phyloP scores from a whole-genome alignment of 192 early-diverging fungal species.

The Umbelopsis sp. region DNA sequence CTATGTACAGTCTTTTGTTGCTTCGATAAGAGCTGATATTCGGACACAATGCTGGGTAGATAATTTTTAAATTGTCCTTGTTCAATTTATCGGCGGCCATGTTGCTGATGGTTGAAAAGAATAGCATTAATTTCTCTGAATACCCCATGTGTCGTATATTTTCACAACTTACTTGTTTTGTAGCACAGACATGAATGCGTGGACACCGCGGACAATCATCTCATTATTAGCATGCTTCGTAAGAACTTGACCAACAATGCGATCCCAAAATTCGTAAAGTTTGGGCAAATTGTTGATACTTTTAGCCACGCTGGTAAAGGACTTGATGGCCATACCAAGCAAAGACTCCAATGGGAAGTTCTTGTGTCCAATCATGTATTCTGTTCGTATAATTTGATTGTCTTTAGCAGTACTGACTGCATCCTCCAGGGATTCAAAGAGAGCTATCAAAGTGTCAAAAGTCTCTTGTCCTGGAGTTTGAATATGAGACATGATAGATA shows the following conservation, averaged over 20 bases:
- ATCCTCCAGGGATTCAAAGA: conserved; percentile 35
- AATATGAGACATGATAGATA: conserved; percentile 50
- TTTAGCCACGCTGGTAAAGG: conserved; percentile 39
- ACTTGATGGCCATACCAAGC: conserved; percentile 52
- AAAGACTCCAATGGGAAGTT: conserved; percentile 50
- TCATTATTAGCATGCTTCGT: conserved; percentile 46
- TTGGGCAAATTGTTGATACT: conserved; percentile 19
- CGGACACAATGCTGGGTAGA: background rate
- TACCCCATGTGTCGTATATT: no score
- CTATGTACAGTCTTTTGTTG: conserved; percentile 61
- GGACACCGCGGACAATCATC: conserved; percentile 49
- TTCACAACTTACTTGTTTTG: conserved; percentile 10
- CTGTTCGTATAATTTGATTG: conserved; percentile 36
- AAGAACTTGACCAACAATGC: conserved; percentile 45
- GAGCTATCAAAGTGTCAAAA: conserved; percentile 28
- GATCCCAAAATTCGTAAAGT: conserved; percentile 40
- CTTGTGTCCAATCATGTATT: conserved; percentile 46
- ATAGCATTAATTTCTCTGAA: background rate
- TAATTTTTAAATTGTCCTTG: background rate
- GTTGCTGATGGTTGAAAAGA: no score
- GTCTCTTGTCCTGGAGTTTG: conserved; percentile 35
- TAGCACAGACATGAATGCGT: conserved; percentile 44
- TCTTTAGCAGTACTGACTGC: conserved; percentile 33
- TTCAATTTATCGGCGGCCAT: background rate
- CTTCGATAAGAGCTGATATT: conserved; percentile 65